Evolutionary conservation across 805 yeast species (phyloP).

Genomic region (Torulaspora microellipsoides): DNA sequence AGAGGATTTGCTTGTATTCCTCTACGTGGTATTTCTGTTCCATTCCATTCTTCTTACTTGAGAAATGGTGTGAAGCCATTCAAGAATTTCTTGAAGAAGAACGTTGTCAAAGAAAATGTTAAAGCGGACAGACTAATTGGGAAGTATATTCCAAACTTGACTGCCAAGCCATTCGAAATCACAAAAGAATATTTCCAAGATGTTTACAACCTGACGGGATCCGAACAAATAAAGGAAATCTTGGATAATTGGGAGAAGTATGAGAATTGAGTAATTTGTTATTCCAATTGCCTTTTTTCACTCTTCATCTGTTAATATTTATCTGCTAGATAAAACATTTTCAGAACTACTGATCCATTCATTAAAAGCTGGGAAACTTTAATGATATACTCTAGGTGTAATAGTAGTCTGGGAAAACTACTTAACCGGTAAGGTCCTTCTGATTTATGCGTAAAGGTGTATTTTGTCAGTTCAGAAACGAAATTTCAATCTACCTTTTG

Average conservation of each 20-base stretch:
- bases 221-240: constrained; percentile 84
- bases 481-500: background rate
- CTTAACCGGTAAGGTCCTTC: too few species aligned
- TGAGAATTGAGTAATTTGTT: constrained; percentile 32
- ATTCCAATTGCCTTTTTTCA: background rate
- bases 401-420: constrained; percentile 12
- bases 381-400: background rate
- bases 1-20: constrained; percentile 99
- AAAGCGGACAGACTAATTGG: constrained; percentile 90
- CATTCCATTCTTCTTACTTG: constrained; percentile 98
- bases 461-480: too few species aligned
- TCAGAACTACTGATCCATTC: background rate
- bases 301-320: background rate
- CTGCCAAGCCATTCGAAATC: constrained; percentile 94
- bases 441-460: too few species aligned
- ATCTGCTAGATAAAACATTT: background rate
- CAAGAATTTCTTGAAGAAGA: constrained; percentile 95
- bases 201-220: constrained; percentile 85
- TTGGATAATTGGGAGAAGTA: constrained; percentile 94
- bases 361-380: constrained; percentile 11
- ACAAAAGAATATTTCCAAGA: constrained; percentile 97
- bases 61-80: constrained; percentile 98
- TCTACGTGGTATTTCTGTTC: constrained; percentile 97
- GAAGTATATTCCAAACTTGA: constrained; percentile 97
- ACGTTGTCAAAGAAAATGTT: constrained; percentile 90